Evolutionary conservation across 129 eudicot genomes (phyloP).

Genomic region (Apium graveolens): DNA sequence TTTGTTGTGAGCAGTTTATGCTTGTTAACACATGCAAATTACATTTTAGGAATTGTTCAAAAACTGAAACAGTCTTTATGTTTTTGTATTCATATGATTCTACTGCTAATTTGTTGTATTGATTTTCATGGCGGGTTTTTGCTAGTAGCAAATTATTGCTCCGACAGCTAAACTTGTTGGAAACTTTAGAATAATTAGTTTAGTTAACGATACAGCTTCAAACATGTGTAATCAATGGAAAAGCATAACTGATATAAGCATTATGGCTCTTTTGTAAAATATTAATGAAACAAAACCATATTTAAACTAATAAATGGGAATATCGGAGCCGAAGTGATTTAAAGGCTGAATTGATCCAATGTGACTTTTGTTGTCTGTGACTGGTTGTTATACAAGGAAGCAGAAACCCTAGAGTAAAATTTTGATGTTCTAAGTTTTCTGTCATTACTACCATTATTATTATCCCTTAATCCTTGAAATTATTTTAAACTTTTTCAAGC

Average conservation of each 20-base stretch:
- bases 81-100: not conserved
- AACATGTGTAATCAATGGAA: not conserved
- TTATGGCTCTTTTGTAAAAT: not conserved
- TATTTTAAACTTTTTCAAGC: not conserved
- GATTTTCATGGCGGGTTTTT: not conserved
- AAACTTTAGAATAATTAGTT: not conserved
- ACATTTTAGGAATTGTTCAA: not conserved
- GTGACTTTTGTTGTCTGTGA: not conserved
- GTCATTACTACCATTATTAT: not conserved
- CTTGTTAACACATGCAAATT: not conserved
- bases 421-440: not conserved
- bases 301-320: not conserved
- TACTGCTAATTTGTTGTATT: not conserved
- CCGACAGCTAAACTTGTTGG: not conserved
- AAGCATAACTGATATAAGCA: not conserved
- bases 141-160: not conserved
- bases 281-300: not conserved
- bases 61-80: not conserved
- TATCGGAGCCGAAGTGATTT: not conserved
- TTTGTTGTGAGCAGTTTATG: not conserved
- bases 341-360: not conserved
- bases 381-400: not conserved
- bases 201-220: not conserved
- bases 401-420: not conserved
- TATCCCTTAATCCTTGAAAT: not conserved